Conservation (phyloP, 148 eudicot genomes). For the Rhododendron williamsianum region DNA sequence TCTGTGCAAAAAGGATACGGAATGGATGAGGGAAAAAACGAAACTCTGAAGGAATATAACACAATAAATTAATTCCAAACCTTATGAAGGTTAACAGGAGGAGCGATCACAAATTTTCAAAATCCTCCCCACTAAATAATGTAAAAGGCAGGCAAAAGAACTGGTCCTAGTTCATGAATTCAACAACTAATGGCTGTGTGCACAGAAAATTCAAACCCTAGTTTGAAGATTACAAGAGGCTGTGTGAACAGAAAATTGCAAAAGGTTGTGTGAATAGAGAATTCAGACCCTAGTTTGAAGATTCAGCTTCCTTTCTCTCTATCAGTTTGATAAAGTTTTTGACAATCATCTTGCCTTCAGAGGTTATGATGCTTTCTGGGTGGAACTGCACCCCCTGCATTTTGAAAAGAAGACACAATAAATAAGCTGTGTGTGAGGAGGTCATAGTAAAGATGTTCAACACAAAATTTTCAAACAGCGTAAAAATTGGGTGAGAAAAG, state of each 20-base stretch:
- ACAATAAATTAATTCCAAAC: not conserved
- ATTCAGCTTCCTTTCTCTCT: slow-evolving; percentile 44
- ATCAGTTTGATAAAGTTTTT: slow-evolving; percentile 68
- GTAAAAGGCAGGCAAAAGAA: not conserved
- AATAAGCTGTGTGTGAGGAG: not conserved
- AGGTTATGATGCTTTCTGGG: slow-evolving; percentile 93
- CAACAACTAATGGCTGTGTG: not conserved
- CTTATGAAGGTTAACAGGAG: not conserved
- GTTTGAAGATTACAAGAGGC: slow-evolving; percentile 5
- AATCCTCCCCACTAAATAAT: not conserved
- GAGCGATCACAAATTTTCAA: not conserved
- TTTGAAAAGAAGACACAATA: not conserved
- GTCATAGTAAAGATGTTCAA: not conserved
- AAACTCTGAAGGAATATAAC: not conserved
- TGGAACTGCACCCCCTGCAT: slow-evolving; percentile 97
- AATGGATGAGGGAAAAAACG: too few relatives aligned
- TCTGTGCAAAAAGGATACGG: too few relatives aligned
- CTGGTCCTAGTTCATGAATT: not conserved
- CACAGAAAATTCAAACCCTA: not conserved
- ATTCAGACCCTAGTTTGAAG: slow-evolving; percentile 14
- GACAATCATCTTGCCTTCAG: slow-evolving; percentile 79
- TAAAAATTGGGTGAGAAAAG: not conserved
- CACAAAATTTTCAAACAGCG: not conserved
- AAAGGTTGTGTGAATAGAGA: not conserved
- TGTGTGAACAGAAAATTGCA: not conserved